Base-by-base conservation (phyloP, 768 basidiomycete species). In the Calvatia gigantea region DNA sequence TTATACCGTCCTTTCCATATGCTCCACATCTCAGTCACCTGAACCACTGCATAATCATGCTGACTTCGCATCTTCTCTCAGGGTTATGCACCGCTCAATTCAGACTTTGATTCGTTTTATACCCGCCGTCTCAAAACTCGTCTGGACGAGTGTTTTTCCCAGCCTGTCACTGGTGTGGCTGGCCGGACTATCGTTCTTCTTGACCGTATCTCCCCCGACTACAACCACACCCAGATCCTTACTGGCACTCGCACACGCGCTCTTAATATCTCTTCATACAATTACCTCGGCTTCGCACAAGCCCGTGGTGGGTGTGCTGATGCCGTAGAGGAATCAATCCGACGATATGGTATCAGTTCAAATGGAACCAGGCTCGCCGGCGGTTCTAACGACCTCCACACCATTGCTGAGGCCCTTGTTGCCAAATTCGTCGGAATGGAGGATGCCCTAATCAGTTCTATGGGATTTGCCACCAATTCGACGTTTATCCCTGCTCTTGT, bases 81-180 rank as follows among this genome's bases (percentile, higher is more conserved):
- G 94, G 97, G 96, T 54, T 95, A 97, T 65, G 96, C 95, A 1
- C 91, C 97, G 4, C 80, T 98, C 58, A 96, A 94, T 73, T 97
- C 94, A 7, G 97, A 98, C 69, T 98, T 98, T 62, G 96, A 98
- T 70, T 98, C 97, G 5, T 99, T 98, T 76, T 98, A 98, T 78
- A 96, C 95, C 57, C 92, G 96, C 48, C 88, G 95, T 3, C 83
- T 98, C 61, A 98, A 98, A 69, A 78, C 81, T 9, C 92, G 96
- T 52, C 87, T 98, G 73, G 94, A 97, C 64, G 94, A 98, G 67
- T 96, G 94, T 66, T 98, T 98, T 74, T 84, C 87, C 1, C 85
- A 91, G 56, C 96, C 96, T 14, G 83, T 91, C 51, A 97, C 96
- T 0, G 93, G 94, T 31, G 96, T 98, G 28, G 92, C 97, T 3